Base-by-base conservation (phyloP, 176 grass and related monocot species). In the Triticum monococcum region DNA sequence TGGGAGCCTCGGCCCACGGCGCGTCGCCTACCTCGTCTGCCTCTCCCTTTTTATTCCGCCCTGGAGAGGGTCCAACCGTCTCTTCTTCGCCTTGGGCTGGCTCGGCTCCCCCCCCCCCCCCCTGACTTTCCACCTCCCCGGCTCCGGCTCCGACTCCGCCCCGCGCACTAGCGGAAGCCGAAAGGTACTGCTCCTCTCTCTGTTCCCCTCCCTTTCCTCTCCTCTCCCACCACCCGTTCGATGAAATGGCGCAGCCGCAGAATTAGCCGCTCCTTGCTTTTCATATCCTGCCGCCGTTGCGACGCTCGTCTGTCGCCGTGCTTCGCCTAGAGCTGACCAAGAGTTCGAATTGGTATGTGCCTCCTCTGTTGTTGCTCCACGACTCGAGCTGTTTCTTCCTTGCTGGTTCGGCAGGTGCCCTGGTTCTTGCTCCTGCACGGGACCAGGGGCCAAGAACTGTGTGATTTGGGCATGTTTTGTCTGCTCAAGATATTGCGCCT, bases 221-320 rank as follows among this genome's bases (percentile, higher is more conserved):
- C 41, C 0, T 68, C 28, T 43, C 69, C 76, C 82, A 81, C 77
- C 71, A 64, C 77, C 77, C 64, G 86, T 72, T 91, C 82, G 77
- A 14, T 7, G 86, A 5, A 81, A 85, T 48, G 85, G n/a, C 69
- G 60, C 85, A 25, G 23, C 60, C 75, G 12, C 57, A 31, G 4
- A 30, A 18, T 18, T 18, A 28, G 28, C 46, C 2, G 64, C 32
- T 22, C 12, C 26, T 9, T 80, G 68, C 74, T 37, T 37, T 37
- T 4, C 14, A 2, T 46, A 5, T 3, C 3, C 7, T 13, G 18
- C 32, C 28, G 24, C 20, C 9, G 0, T 9, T 7, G n/a, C 28
- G 73, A 1, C 4, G 10, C 11, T 69, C 6, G 17, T 50, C 20
- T 8, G 45, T 9, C 30, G 24, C 68, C 3, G 36, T 57, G 48